These are phyloP conservation scores for Dothidotthia symphoricarpi DNA, from an alignment of 2,329 filamentous ascomycete genomes.

Conservation along the genomic window DNA sequence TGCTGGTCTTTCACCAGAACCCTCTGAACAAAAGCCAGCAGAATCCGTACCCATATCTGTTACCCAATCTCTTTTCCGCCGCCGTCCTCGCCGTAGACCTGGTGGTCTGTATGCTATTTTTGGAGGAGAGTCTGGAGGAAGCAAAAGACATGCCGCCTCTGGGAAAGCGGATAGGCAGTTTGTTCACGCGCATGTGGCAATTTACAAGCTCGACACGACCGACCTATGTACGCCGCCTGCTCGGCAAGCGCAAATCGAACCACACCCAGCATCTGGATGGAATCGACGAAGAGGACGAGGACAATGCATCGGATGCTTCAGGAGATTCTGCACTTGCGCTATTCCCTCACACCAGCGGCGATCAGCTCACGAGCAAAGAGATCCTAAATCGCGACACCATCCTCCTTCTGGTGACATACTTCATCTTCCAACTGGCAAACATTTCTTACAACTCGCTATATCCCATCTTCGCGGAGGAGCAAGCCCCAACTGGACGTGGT, in stretches of 20 bases:
- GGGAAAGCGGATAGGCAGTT: slow-evolving; percentile 55
- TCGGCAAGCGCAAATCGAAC: slow-evolving; percentile 26
- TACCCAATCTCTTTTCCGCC: slow-evolving; percentile 78
- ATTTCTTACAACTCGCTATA: slow-evolving; percentile 95
- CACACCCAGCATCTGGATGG: slow-evolving; percentile 35
- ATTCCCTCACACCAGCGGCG: slow-evolving; percentile 43
- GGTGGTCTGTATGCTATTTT: slow-evolving; percentile 70
- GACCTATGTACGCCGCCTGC: slow-evolving; percentile 54
- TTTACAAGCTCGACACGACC: slow-evolving; percentile 60
- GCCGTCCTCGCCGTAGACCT: slow-evolving; percentile 70
- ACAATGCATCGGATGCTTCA: slow-evolving; percentile 42
- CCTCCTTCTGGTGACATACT: slow-evolving; percentile 77
- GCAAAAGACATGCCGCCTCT: slow-evolving; percentile 61
- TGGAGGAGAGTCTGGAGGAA: slow-evolving; percentile 81
- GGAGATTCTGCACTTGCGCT: slow-evolving; percentile 38
- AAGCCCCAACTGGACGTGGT: slow-evolving; percentile 71
- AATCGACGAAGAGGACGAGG: slow-evolving; percentile 42
- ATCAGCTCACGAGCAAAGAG: slow-evolving; percentile 53
- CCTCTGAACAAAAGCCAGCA: slow-evolving; percentile 53
- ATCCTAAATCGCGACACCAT: slow-evolving; percentile 79
- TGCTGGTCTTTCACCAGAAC: slow-evolving; percentile 67
- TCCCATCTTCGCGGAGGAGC: slow-evolving; percentile 81
- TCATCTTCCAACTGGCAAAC: slow-evolving; percentile 91
- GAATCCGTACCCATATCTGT: slow-evolving; percentile 74
- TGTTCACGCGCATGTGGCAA: slow-evolving; percentile 70